phyloP scores from a whole-genome alignment of 192 early-diverging fungal species.

The Spizellomyces sp. region DNA sequence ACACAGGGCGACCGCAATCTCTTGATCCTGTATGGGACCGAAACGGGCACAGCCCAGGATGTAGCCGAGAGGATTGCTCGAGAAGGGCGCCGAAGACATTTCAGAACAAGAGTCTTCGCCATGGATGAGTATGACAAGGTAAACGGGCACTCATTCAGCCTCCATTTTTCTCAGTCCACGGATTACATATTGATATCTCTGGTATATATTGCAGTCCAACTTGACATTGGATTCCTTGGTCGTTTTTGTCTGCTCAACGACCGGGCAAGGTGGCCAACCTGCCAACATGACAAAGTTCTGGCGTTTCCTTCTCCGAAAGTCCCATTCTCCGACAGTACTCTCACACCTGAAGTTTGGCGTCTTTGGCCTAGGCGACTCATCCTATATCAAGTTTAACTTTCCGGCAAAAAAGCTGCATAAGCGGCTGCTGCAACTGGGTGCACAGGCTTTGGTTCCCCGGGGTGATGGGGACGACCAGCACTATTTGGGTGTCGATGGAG shows the following conservation, averaged over 20 bases:
- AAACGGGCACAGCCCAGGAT: slow-evolving; percentile 94
- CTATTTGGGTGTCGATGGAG: slow-evolving; percentile 89
- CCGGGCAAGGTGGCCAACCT: slow-evolving; percentile 91
- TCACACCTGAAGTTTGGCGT: slow-evolving; percentile 75
- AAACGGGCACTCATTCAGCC: slow-evolving; percentile 5
- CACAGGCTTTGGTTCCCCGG: slow-evolving; percentile 60
- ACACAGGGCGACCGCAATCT: slow-evolving; percentile 31
- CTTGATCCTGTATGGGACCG: slow-evolving; percentile 85
- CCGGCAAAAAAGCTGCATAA: slow-evolving; percentile 90
- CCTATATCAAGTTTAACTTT: slow-evolving; percentile 90
- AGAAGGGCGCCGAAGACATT: slow-evolving; percentile 78
- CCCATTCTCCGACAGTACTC: slow-evolving; percentile 68
- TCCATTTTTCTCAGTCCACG: neutral
- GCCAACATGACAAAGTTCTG: slow-evolving; percentile 94
- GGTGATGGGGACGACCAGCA: slow-evolving; percentile 98
- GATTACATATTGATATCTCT: neutral
- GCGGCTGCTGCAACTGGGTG: slow-evolving; percentile 85
- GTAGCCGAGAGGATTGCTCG: slow-evolving; percentile 79
- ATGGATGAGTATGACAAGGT: slow-evolving; percentile 81
- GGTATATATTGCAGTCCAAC: slow-evolving; percentile 42
- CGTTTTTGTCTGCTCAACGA: slow-evolving; percentile 90
- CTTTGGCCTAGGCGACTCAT: slow-evolving; percentile 95
- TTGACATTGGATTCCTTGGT: slow-evolving; percentile 62
- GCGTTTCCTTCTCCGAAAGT: slow-evolving; percentile 86
- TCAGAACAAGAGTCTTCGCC: slow-evolving; percentile 58